A percentile compares a stretch with the other conserved stretches of the same genome.
phyloP scores from a whole-genome alignment of 805 yeast genomes.

The Candida takata region DNA sequence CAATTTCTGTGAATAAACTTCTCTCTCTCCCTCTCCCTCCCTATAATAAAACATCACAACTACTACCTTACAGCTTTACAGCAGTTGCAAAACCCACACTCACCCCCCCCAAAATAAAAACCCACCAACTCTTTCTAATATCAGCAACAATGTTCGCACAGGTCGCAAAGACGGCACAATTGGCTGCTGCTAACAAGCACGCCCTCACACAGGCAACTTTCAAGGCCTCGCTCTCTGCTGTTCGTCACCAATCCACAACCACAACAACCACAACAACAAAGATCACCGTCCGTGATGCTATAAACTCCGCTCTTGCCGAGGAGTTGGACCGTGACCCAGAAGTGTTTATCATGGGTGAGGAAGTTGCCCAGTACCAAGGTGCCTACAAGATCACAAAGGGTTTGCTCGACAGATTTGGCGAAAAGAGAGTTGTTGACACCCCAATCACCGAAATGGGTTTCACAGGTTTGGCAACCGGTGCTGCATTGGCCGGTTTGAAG shows the following conservation, averaged over 20 bases:
- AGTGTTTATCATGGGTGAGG: slow-evolving; percentile 97
- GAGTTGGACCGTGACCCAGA: slow-evolving; percentile 93
- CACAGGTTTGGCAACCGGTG: slow-evolving; percentile 92
- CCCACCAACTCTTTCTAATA: no score
- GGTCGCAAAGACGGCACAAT: slow-evolving; percentile 14
- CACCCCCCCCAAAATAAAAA: no score
- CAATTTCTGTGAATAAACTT: no score
- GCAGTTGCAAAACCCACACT: no score
- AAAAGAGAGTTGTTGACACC: slow-evolving; percentile 69
- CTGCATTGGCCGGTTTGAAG: slow-evolving; percentile 69
- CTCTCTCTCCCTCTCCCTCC: no score
- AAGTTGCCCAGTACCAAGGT: slow-evolving; percentile 98
- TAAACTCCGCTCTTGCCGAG: slow-evolving; percentile 92
- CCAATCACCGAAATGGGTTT: slow-evolving; percentile 99
- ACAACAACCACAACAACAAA: slow-evolving; percentile 6
- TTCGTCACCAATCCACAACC: slow-evolving; percentile 12
- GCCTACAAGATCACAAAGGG: slow-evolving; percentile 98
- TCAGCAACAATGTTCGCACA: slow-evolving; percentile 8
- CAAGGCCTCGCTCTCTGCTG: slow-evolving; percentile 3
- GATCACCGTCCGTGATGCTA: slow-evolving; percentile 95
- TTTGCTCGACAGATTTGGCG: slow-evolving; percentile 76
- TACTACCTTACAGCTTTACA: no score
- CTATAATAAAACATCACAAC: no score
- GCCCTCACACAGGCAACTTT: slow-evolving; percentile 6
- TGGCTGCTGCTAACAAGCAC: slow-evolving; percentile 6